Conservation (phyloP, 169 alveolate species). For the Eimeria brunetti region DNA sequence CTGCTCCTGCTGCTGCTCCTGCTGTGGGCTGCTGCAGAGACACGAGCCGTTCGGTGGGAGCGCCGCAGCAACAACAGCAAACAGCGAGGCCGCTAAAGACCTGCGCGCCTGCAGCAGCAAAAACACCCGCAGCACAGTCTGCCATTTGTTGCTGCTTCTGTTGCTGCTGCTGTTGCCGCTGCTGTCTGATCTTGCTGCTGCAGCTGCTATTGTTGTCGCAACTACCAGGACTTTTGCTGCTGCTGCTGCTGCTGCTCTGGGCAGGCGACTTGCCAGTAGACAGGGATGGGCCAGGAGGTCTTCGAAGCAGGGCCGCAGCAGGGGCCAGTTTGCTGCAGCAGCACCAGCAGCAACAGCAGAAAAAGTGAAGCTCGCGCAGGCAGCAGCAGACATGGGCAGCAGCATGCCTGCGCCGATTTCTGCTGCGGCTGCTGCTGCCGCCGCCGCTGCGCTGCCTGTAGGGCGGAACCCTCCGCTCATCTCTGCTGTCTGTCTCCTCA, state of each 20-base stretch:
- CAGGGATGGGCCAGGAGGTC: neutral
- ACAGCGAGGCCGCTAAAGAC: constrained; percentile 22
- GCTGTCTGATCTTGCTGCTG: constrained; percentile 4
- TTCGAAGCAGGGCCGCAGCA: neutral
- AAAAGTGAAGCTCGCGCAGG: neutral
- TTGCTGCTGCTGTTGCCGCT: too few species aligned
- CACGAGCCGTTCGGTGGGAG: neutral
- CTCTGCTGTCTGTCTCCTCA: neutral
- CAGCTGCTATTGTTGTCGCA: constrained; percentile 14
- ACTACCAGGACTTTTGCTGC: neutral
- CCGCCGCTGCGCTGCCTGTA: constrained; percentile 7
- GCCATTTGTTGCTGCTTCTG: neutral
- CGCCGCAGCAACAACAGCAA: constrained; percentile 23
- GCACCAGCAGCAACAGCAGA: constrained; percentile 31
- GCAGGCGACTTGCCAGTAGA: neutral
- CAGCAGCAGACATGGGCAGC: constrained; percentile 28
- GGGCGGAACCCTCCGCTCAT: neutral
- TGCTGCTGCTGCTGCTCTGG: constrained; percentile 17
- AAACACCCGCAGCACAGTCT: neutral
- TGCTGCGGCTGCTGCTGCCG: constrained; percentile 33
- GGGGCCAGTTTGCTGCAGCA: neutral
- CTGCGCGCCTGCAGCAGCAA: neutral
- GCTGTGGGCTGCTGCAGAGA: constrained; percentile 28
- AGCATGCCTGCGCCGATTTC: constrained; percentile 10
- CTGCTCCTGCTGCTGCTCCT: constrained; percentile 8